phyloP scores from a whole-genome alignment of 1,284 basidiomycete species.

The Ganoderma lingzhi region DNA sequence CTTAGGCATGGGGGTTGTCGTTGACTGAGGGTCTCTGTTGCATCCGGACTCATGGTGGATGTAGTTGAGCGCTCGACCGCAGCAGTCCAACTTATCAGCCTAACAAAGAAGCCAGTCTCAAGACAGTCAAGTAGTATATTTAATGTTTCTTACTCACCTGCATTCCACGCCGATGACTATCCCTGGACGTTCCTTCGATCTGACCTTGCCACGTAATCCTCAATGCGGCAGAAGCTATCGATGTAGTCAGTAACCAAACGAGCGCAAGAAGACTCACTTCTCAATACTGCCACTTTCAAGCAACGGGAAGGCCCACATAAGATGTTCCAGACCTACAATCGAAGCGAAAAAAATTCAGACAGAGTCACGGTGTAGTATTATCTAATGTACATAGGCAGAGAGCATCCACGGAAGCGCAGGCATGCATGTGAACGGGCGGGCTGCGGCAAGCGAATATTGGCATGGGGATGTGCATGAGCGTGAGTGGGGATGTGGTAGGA shows the following conservation, averaged over 20 bases:
- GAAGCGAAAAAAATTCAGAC: neutral
- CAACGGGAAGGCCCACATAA: too few relatives aligned
- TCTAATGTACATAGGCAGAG: conserved; percentile 3
- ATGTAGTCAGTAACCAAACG: neutral
- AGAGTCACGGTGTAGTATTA: conserved; percentile 3
- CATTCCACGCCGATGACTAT: too few relatives aligned
- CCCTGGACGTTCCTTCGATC: neutral
- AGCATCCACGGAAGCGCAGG: conserved; percentile 8
- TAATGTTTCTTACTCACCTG: neutral
- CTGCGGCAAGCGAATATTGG: neutral
- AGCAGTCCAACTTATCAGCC: neutral
- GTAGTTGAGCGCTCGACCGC: neutral
- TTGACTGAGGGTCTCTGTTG: too few relatives aligned
- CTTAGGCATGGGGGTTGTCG: too few relatives aligned
- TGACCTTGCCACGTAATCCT: neutral
- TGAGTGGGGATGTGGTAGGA: conserved; percentile 5
- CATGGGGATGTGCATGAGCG: neutral
- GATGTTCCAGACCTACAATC: neutral
- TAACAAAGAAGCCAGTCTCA: neutral
- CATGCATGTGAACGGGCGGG: neutral
- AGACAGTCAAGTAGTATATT: neutral
- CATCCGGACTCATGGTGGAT: too few relatives aligned
- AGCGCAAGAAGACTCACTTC: neutral
- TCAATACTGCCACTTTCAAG: neutral
- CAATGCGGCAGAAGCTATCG: neutral